Evolutionary conservation across 768 basidiomycete species (phyloP).

Genomic region (Holtermanniella nyarrowii): DNA sequence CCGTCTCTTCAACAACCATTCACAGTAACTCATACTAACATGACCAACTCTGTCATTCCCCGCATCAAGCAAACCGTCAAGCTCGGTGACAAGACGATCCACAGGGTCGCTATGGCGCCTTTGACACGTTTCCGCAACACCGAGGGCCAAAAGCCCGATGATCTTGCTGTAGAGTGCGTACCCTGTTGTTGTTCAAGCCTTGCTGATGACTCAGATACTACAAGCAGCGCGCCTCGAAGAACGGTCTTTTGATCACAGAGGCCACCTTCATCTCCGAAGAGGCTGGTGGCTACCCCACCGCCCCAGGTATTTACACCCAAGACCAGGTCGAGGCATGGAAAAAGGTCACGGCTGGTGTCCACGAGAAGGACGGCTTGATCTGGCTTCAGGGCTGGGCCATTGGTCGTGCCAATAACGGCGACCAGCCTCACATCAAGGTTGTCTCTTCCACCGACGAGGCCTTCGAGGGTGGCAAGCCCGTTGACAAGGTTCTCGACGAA

Average conservation of each 20-base stretch:
- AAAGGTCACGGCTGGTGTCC: constrained; percentile 51
- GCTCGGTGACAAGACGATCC: constrained; percentile 2
- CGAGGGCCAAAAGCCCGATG: constrained; percentile 11
- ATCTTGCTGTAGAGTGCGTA: constrained; percentile 14
- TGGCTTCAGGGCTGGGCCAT: constrained; percentile 54
- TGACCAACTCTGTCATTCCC: no score
- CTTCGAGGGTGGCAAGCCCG: constrained; percentile 9
- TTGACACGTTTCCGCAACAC: constrained; percentile 27
- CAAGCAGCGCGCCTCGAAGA: constrained; percentile 33
- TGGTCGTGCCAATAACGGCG: constrained; percentile 35
- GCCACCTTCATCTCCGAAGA: constrained; percentile 48
- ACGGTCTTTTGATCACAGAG: constrained; percentile 39
- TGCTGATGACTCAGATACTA: constrained; percentile 18
- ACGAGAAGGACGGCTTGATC: constrained; percentile 49
- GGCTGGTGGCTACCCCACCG: constrained; percentile 48
- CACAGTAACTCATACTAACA: no score
- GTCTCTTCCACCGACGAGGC: constrained; percentile 13
- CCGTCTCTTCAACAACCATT: no score
- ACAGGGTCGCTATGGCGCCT: constrained; percentile 37
- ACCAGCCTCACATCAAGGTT: constrained; percentile 5
- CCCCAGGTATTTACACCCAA: constrained; percentile 58
- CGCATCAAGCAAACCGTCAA: neutral
- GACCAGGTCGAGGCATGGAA: constrained; percentile 55
- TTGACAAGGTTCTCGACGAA: constrained; percentile 28
- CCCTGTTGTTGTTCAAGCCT: neutral